Conservation (phyloP, 169 alveolate genomes). For the Eimeria necatrix region DNA sequence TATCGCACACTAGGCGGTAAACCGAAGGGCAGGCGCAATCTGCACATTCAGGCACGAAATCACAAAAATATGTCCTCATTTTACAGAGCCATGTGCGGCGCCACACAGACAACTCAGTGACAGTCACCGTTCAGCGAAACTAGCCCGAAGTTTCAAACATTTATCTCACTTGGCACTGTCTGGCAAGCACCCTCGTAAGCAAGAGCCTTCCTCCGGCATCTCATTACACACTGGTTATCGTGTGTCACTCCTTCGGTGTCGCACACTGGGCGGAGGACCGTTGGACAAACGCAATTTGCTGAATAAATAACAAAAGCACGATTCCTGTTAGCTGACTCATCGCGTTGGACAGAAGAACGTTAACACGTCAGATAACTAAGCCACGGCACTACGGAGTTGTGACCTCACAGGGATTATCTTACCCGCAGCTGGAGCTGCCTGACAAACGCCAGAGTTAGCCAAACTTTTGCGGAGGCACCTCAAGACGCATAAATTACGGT, state of each 20-base stretch:
- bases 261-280: conserved; percentile 20
- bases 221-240: conserved; percentile 11
- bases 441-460: conserved; percentile 16
- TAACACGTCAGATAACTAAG: too few species aligned
- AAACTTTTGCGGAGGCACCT: conserved; percentile 25
- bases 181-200: conserved; percentile 38
- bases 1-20: conserved; percentile 71
- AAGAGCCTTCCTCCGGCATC: neutral
- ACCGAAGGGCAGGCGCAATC: conserved; percentile 63
- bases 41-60: conserved; percentile 13
- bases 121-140: too few species aligned
- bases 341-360: too few species aligned
- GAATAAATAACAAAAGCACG: neutral
- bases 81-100: too few species aligned
- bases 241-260: neutral
- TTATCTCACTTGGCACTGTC: neutral
- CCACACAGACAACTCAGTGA: too few species aligned
- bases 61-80: too few species aligned
- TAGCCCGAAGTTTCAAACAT: neutral
- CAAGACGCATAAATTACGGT: conserved; percentile 42
- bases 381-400: neutral
- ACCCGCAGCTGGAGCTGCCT: neutral
- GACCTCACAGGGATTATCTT: neutral
- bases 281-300: conserved; percentile 44
- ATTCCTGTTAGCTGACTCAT: too few species aligned